Evolutionary conservation across 768 basidiomycete genomes (phyloP).

Genomic region (Boletellus emodensis): DNA sequence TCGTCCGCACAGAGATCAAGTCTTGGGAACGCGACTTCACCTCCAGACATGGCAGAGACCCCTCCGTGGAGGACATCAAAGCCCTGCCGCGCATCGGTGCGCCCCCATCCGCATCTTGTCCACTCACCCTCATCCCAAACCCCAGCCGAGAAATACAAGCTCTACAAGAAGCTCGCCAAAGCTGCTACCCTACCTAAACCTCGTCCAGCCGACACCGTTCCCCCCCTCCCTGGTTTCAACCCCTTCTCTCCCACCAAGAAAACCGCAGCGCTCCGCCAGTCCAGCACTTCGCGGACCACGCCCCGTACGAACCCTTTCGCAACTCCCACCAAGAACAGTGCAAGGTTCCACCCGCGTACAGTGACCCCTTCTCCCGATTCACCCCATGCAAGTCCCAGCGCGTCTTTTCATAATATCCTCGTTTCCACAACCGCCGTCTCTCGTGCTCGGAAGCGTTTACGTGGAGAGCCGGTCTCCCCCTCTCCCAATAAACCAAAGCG

Average conservation of each 20-base stretch:
- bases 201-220: slow-evolving; percentile 49
- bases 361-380: slow-evolving; percentile 38
- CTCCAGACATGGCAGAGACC: slow-evolving; percentile 48
- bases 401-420: slow-evolving; percentile 14
- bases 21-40: slow-evolving; percentile 72
- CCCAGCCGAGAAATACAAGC: slow-evolving; percentile 74
- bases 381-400: slow-evolving; percentile 32
- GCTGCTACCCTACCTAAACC: slow-evolving; percentile 39
- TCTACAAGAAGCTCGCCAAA: slow-evolving; percentile 74
- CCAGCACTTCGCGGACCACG: slow-evolving; percentile 1
- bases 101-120: slow-evolving; percentile 20
- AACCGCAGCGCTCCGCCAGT: slow-evolving; percentile 2
- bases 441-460: slow-evolving; percentile 74
- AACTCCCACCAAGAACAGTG: slow-evolving; percentile 39
- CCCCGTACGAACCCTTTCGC: slow-evolving; percentile 39
- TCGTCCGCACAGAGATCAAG: slow-evolving; percentile 69
- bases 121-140: slow-evolving; percentile 11
- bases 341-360: slow-evolving; percentile 20
- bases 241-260: slow-evolving; percentile 79
- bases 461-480: slow-evolving; percentile 80
- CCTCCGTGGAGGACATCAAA: slow-evolving; percentile 70
- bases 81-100: slow-evolving; percentile 58
- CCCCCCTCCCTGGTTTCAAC: slow-evolving; percentile 57
- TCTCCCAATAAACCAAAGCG: slow-evolving; percentile 78
- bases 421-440: slow-evolving; percentile 45